phyloP scores from a whole-genome alignment of 2,329 filamentous ascomycete genomes.

The Aureobasidium sp. region DNA sequence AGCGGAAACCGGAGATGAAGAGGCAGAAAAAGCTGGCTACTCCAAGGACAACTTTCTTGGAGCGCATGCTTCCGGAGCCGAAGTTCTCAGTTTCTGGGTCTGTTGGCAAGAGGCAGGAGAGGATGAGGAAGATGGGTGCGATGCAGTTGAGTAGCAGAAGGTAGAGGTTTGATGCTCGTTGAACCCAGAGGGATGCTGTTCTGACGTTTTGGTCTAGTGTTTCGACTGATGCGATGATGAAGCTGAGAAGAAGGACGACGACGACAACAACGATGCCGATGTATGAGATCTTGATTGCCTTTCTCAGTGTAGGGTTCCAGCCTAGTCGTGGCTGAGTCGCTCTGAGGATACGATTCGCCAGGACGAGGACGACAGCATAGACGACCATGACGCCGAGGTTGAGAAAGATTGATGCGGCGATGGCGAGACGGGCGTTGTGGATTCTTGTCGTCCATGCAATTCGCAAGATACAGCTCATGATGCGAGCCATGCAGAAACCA shows the following conservation, averaged over 20 bases:
- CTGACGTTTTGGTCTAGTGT: constrained; percentile 18
- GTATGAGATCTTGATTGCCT: neutral
- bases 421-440: constrained; percentile 22
- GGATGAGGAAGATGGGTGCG: constrained; percentile 19
- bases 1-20: constrained; percentile 22
- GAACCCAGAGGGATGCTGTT: neutral
- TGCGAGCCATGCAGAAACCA: constrained; percentile 37
- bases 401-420: constrained; percentile 26
- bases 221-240: constrained; percentile 24
- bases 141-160: constrained; percentile 8
- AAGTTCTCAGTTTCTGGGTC: constrained; percentile 15
- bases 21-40: constrained; percentile 17
- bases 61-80: constrained; percentile 17
- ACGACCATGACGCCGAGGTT: constrained; percentile 26
- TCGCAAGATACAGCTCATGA: constrained; percentile 32
- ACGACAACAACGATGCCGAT: constrained; percentile 15
- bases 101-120: constrained; percentile 18
- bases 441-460: constrained; percentile 26
- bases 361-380: constrained; percentile 25
- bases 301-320: constrained; percentile 18
- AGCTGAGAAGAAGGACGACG: constrained; percentile 22
- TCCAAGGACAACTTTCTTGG: constrained; percentile 19
- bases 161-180: constrained; percentile 3
- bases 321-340: constrained; percentile 20
- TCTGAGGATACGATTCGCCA: constrained; percentile 19